Conservation (phyloP, 148 eudicot genomes). For the Silene conica region DNA sequence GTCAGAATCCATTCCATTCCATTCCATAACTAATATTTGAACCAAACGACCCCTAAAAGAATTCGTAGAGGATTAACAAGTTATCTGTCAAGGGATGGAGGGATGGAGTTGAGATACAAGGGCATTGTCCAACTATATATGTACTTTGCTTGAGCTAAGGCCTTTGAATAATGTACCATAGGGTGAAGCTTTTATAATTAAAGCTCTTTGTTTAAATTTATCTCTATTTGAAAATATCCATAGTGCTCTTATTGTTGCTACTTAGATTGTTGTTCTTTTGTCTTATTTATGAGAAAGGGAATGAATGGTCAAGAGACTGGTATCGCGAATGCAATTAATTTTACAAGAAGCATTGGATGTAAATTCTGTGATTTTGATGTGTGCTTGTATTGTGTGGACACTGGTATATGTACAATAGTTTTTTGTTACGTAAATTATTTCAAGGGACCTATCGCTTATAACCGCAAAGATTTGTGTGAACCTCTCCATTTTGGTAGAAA, state of each 20-base stretch:
- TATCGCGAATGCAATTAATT: neutral
- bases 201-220: neutral
- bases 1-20: too few species aligned
- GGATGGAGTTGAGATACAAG: neutral
- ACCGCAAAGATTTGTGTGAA: neutral
- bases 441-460: neutral
- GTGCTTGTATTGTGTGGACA: neutral
- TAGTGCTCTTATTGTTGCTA: neutral
- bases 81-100: neutral
- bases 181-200: neutral
- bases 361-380: neutral
- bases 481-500: neutral
- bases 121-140: neutral
- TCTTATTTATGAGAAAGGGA: neutral
- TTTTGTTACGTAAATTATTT: neutral
- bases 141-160: neutral
- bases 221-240: too few species aligned
- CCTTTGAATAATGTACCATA: neutral
- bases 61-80: too few species aligned
- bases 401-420: neutral
- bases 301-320: constrained; percentile 2
- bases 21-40: too few species aligned
- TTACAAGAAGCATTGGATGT: neutral
- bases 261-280: neutral
- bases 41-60: too few species aligned